Evolutionary conservation across 1,284 basidiomycete genomes (phyloP), one percentile per base, ranked within the genome.

Genomic region (Phlebopus sp.): DNA sequence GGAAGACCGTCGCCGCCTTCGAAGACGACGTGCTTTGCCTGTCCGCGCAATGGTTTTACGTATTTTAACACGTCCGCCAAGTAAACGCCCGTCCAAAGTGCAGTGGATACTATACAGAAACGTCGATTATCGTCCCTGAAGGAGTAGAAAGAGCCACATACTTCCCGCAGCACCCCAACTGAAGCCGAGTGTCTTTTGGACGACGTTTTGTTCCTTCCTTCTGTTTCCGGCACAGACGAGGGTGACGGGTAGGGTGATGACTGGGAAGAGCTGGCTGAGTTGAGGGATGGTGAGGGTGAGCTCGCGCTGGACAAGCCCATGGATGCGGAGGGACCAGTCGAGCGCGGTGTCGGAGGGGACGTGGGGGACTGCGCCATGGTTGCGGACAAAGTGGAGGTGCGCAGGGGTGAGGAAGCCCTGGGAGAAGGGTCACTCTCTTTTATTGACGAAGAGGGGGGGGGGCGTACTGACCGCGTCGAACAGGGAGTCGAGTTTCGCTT

Each of bases 141-240:
- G 25, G 13, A 37, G 19, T 10, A 18, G 10, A 6, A 5, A 30
- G 19, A 3, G 18, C 36, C n/a, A 42, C 7, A 49, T 57, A 67
- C 68, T 52, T 54, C 62, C 78, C 3, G 64, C 78, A 14, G 74
- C 65, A 4, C 80, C 81, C 81, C 82, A 84, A 41, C 66, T 73
- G 56, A 84, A 84, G 7, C 78, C 82, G 2, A 81, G 69, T n/a
- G 75, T 75, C 58, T 85, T 81, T 4, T 71, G 70, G n/a, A 85
- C 75, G 45, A 82, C 69, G 57, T 86, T 86, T 56, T 86, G 84
- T 56, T 87, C 84, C 58, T 83, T 84, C 10, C 84, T 70, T 3
- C 84, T 67, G 62, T 86, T 86, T 1, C 84, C 84, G 1, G 84
- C 84, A 52, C 84, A 87, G 1, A 82, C 81, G 14, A 87, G 60